These are phyloP conservation scores for Paspalum notatum DNA, from an alignment of 176 grass and related monocot genomes.

Conservation along the genomic window DNA sequence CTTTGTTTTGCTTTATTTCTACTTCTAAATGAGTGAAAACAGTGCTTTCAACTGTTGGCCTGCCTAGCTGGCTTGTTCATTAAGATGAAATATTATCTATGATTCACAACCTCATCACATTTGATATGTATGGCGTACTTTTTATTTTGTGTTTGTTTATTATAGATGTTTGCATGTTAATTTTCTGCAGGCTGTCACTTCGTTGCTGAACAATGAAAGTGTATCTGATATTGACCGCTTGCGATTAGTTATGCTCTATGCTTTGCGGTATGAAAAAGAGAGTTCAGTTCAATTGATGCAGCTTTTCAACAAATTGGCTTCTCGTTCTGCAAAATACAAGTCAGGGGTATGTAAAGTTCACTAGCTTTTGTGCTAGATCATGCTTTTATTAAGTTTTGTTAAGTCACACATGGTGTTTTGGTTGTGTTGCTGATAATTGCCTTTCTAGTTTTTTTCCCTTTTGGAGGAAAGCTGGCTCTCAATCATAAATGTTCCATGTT, in stretches of 20 bases:
- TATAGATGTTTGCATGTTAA: constrained; percentile 27
- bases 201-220: constrained; percentile 88
- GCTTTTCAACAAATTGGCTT: constrained; percentile 98
- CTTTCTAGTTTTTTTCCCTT: not conserved
- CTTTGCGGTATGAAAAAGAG: constrained; percentile 98
- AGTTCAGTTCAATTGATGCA: constrained; percentile 99
- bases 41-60: not conserved
- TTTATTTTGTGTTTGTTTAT: constrained; percentile 9
- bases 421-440: not conserved
- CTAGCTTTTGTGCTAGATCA: constrained; percentile 36
- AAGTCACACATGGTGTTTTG: constrained; percentile 25
- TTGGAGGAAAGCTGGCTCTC: constrained; percentile 7
- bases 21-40: constrained; percentile 13
- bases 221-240: constrained; percentile 91
- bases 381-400: constrained; percentile 28
- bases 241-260: constrained; percentile 84
- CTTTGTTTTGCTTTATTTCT: constrained; percentile 20
- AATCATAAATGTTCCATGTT: constrained; percentile 21
- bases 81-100: constrained; percentile 12
- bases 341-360: constrained; percentile 72
- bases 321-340: constrained; percentile 95
- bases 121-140: not conserved
- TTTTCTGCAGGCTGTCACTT: constrained; percentile 73
- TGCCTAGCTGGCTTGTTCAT: constrained; percentile 15
- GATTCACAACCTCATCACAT: constrained; percentile 10